Percentiles rank a stretch among this genome's conserved stretches.
Evolutionary conservation across 2,329 filamentous ascomycete species (phyloP).

Genomic region (Ceratocystis cubensis): DNA sequence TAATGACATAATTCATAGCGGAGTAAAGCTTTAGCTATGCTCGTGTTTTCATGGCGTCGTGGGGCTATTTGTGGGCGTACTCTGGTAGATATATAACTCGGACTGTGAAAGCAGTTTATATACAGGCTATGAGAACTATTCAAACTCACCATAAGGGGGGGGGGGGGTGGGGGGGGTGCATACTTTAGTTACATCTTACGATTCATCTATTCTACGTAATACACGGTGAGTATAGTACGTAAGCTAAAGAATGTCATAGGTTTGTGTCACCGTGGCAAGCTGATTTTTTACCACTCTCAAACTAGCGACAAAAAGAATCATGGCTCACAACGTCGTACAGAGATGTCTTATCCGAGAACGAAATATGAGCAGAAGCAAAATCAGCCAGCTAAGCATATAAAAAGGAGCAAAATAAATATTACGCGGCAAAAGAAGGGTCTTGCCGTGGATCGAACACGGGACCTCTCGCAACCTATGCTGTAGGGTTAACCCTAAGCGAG

Average conservation of each 20-base stretch:
- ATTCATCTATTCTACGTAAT: too few relatives aligned
- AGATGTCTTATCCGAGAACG: too few relatives aligned
- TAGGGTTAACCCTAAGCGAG: conserved; percentile 48
- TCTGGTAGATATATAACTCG: neutral
- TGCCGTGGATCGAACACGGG: conserved; percentile 25
- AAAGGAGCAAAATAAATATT: neutral
- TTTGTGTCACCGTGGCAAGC: too few relatives aligned
- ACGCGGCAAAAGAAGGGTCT: conserved; percentile 14
- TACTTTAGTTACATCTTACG: too few relatives aligned
- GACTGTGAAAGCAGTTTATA: neutral
- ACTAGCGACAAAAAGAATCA: neutral
- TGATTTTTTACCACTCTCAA: neutral
- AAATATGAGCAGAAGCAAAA: too few relatives aligned
- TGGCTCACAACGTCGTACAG: neutral
- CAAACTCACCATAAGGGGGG: too few relatives aligned
- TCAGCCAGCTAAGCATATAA: neutral
- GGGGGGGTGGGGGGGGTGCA: too few relatives aligned
- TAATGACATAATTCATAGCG: conserved; percentile 8
- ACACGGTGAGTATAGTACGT: too few relatives aligned
- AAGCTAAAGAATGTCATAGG: too few relatives aligned
- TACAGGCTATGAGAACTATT: neutral
- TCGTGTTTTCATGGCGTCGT: neutral
- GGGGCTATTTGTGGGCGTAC: neutral
- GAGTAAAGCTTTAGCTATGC: conserved; percentile 14
- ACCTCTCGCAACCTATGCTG: conserved; percentile 24